These are phyloP conservation scores for Combretum micranthum DNA, from an alignment of 345 rosid genomes.

Conservation along the genomic window DNA sequence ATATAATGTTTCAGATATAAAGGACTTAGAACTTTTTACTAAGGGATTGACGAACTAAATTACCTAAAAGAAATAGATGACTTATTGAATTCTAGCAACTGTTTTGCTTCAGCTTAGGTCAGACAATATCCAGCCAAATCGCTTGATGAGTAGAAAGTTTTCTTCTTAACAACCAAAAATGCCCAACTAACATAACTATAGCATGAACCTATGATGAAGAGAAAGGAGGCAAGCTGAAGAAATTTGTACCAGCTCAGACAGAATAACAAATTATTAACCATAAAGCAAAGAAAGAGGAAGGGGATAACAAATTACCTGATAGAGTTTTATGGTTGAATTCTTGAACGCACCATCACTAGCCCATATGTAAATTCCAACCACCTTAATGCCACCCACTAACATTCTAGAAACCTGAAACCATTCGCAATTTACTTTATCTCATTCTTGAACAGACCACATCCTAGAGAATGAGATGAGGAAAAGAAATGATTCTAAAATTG, in stretches of 20 bases:
- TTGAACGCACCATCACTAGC: slow-evolving; percentile 66
- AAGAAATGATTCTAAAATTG: too few species aligned
- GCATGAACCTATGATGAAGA: too few species aligned
- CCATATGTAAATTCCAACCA: slow-evolving; percentile 87
- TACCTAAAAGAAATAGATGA: too few species aligned
- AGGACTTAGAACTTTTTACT: too few species aligned
- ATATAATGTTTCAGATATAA: too few species aligned
- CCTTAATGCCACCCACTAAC: slow-evolving; percentile 84
- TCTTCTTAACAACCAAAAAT: too few species aligned
- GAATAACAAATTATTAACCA: background rate
- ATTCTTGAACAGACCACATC: background rate
- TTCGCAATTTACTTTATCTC: background rate
- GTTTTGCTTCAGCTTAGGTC: too few species aligned
- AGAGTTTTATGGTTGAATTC: slow-evolving; percentile 64
- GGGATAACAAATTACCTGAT: slow-evolving; percentile 41
- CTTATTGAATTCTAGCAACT: too few species aligned
- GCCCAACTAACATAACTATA: too few species aligned
- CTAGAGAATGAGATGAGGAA: background rate
- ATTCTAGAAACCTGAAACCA: slow-evolving; percentile 68
- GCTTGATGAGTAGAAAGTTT: too few species aligned
- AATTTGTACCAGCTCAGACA: background rate
- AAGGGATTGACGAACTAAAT: too few species aligned
- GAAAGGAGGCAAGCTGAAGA: background rate
- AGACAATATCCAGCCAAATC: too few species aligned
- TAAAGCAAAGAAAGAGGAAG: background rate